A percentile compares a stretch with the other conserved stretches of the same genome.
phyloP scores from a whole-genome alignment of 2,329 filamentous ascomycete species.

The Colletotrichum sp. region DNA sequence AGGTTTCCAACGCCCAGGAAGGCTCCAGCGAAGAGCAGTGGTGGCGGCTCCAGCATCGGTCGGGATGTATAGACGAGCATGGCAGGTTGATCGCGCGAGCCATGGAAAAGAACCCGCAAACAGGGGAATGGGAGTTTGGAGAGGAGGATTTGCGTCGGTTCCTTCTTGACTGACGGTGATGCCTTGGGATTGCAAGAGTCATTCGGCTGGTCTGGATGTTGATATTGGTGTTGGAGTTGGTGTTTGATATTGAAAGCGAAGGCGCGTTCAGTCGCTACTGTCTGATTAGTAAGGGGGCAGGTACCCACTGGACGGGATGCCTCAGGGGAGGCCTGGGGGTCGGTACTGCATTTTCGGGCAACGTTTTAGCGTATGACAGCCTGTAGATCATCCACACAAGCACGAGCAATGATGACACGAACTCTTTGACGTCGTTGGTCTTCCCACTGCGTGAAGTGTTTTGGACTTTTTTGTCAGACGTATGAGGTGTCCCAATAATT shows the following conservation, averaged over 20 bases:
- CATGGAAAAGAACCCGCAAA: constrained; percentile 3
- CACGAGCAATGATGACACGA: neutral
- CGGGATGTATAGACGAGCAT: constrained; percentile 7
- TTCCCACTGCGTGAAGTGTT: neutral
- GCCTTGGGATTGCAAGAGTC: neutral
- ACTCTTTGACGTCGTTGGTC: neutral
- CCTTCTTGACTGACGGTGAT: neutral
- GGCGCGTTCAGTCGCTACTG: neutral
- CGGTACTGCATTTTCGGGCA: neutral
- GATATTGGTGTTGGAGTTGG: neutral
- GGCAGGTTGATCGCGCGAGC: neutral
- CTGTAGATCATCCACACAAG: neutral
- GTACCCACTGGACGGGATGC: neutral
- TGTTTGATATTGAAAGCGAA: neutral
- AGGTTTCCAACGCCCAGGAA: constrained; percentile 24
- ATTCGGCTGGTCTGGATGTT: neutral
- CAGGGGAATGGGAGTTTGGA: constrained; percentile 5
- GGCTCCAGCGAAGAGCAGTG: constrained; percentile 25
- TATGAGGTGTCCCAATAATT: neutral
- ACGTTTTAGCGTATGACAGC: neutral
- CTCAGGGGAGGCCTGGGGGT: neutral
- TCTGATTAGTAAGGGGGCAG: neutral
- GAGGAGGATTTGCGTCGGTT: neutral
- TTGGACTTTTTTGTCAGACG: fast-evolving
- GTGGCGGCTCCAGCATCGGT: constrained; percentile 19